Conservation (phyloP, 2,329 filamentous ascomycete genomes). For the Paraphaeosphaeria minitans region DNA sequence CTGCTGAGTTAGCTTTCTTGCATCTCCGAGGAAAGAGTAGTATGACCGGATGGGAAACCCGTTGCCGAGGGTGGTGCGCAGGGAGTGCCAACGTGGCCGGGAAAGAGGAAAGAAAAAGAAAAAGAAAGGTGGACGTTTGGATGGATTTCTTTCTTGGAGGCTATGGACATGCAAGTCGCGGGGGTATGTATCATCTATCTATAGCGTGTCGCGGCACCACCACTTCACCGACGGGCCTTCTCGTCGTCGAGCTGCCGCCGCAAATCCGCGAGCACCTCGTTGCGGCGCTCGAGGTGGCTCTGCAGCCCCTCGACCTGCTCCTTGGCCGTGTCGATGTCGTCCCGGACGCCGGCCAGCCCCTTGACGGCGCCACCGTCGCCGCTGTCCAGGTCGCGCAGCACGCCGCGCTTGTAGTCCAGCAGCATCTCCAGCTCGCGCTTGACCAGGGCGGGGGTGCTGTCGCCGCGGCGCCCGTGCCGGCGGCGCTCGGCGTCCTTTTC, state of each 20-base stretch:
- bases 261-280: constrained; percentile 76
- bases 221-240: constrained; percentile 62
- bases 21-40: no score
- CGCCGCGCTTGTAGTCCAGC: constrained; percentile 89
- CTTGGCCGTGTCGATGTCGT: constrained; percentile 87
- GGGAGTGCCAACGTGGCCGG: no score
- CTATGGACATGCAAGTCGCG: no score
- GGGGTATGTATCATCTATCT: no score
- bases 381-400: constrained; percentile 75
- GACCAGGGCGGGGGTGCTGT: constrained; percentile 85
- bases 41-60: no score
- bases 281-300: constrained; percentile 75
- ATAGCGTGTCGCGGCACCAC: background rate
- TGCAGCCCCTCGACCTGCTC: constrained; percentile 94
- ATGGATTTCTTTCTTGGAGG: no score
- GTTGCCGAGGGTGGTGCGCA: no score
- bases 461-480: constrained; percentile 61
- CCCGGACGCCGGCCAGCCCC: constrained; percentile 75
- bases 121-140: no score
- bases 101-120: no score
- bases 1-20: no score
- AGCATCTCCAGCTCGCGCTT: constrained; percentile 94
- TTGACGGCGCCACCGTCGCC: constrained; percentile 68
- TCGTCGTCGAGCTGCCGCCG: constrained; percentile 85
- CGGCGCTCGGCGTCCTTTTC: constrained; percentile 71